These are phyloP conservation scores for Pseudopyrenochaeta lycopersici DNA, from an alignment of 2,329 filamentous ascomycete genomes.

Conservation along the genomic window DNA sequence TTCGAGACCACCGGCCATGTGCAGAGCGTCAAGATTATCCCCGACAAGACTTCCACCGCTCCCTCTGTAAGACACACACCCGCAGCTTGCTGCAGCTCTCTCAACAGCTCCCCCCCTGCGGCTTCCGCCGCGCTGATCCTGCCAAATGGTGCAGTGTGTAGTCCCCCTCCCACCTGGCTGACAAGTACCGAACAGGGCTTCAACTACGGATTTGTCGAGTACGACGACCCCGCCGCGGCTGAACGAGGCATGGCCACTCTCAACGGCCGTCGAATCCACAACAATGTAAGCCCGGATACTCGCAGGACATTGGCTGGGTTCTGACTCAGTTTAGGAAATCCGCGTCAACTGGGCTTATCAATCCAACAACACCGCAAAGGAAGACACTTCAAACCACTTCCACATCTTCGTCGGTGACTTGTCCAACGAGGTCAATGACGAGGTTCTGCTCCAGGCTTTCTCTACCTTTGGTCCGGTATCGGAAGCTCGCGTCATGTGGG, in stretches of 20 bases:
- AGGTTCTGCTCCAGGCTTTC: constrained; percentile 91
- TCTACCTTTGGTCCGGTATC: constrained; percentile 95
- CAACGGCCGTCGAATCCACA: constrained; percentile 93
- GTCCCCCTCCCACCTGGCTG: no score
- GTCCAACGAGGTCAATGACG: constrained; percentile 98
- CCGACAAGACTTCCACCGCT: constrained; percentile 93
- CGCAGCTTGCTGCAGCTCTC: constrained; percentile 18
- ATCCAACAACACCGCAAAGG: constrained; percentile 91
- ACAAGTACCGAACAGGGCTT: constrained; percentile 73
- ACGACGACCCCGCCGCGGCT: constrained; percentile 95
- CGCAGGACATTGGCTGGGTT: constrained; percentile 9
- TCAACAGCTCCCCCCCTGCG: constrained; percentile 15
- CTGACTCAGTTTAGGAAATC: constrained; percentile 75
- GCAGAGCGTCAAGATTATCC: constrained; percentile 98
- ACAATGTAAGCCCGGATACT: constrained; percentile 72
- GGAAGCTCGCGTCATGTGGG: constrained; percentile 99
- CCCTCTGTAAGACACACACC: constrained; percentile 28
- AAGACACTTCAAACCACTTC: constrained; percentile 98
- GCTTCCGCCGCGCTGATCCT: constrained; percentile 10
- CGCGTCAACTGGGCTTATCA: constrained; percentile 99
- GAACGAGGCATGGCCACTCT: constrained; percentile 97
- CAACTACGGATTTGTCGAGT: constrained; percentile 99
- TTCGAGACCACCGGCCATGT: constrained; percentile 99
- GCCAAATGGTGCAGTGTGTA: no score
- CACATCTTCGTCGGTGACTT: constrained; percentile 98